phyloP scores from a whole-genome alignment of 1,284 basidiomycete genomes.

The Irpex sp. region DNA sequence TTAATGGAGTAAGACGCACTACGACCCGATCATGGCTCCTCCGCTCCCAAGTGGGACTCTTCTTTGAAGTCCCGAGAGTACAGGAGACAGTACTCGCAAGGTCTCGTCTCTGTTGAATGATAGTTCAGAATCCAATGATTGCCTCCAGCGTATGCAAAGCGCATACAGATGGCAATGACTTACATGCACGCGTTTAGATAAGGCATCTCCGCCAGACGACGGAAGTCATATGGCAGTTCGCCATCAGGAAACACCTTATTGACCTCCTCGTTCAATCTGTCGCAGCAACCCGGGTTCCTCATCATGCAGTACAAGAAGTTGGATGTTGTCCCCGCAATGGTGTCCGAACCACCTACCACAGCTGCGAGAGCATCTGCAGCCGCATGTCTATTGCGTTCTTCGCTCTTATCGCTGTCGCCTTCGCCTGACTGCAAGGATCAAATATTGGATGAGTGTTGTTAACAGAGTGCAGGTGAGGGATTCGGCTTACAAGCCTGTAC shows the following conservation, averaged over 20 bases:
- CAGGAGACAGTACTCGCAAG: conserved; percentile 35
- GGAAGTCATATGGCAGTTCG: conserved; percentile 3
- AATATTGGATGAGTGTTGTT: not conserved
- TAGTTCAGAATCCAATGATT: too few species aligned
- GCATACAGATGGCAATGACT: not conserved
- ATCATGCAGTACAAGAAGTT: conserved; percentile 13
- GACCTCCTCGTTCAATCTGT: conserved; percentile 11
- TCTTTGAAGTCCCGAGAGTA: conserved; percentile 31
- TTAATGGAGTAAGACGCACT: conserved; percentile 7
- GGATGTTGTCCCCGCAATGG: conserved; percentile 9
- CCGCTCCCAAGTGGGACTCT: conserved; percentile 23
- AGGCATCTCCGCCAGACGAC: conserved; percentile 9
- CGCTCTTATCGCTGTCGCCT: not conserved
- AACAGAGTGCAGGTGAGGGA: not conserved
- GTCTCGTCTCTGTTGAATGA: conserved; percentile 32
- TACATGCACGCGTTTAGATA: conserved; percentile 17
- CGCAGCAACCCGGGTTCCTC: conserved; percentile 1
- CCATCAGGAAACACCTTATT: conserved; percentile 6
- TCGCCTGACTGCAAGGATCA: not conserved
- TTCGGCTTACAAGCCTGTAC: not conserved
- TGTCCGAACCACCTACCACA: conserved; percentile 11
- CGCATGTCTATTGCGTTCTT: not conserved
- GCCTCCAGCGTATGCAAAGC: too few species aligned
- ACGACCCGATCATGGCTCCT: conserved; percentile 24
- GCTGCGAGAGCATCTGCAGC: not conserved